These are phyloP conservation scores for Fraxinus quadrangulata DNA, from an alignment of 257 asterid genomes.

Conservation along the genomic window DNA sequence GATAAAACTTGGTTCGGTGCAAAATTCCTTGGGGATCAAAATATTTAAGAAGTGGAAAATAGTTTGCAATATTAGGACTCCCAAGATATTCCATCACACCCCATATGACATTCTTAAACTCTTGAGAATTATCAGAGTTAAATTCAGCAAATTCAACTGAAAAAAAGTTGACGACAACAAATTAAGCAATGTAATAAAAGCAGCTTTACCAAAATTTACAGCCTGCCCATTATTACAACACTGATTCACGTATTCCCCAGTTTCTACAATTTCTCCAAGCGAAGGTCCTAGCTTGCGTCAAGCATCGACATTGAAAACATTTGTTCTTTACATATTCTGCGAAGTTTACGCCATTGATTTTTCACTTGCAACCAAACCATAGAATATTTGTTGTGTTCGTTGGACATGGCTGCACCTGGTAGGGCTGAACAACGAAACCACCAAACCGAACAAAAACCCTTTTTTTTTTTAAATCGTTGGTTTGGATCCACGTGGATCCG, in stretches of 20 bases:
- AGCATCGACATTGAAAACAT: constrained; percentile 14
- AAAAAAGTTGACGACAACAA: constrained; percentile 35
- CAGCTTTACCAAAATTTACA: constrained; percentile 12
- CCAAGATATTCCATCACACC: constrained; percentile 33
- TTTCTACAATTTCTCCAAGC: constrained; percentile 20
- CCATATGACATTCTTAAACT: constrained; percentile 33
- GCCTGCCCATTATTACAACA: constrained; percentile 25
- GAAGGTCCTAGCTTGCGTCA: not conserved
- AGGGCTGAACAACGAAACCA: no score
- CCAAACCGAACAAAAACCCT: no score
- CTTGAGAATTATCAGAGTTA: constrained; percentile 35
- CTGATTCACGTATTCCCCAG: constrained; percentile 25
- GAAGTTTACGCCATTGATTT: not conserved
- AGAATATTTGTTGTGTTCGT: no score
- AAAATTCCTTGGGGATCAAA: constrained; percentile 40
- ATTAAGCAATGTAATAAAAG: constrained; percentile 23
- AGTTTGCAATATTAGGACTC: constrained; percentile 37
- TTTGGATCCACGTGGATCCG: no score
- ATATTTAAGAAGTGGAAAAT: constrained; percentile 31
- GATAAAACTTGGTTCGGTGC: constrained; percentile 28
- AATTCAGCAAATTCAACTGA: constrained; percentile 39
- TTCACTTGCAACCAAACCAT: no score
- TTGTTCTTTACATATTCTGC: constrained; percentile 6
- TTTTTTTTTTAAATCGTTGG: no score
- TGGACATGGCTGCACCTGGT: not conserved